A percentile compares a stretch with the other conserved stretches of the same genome.
These are phyloP conservation scores for Penicillium sp. DNA, from an alignment of 2,329 filamentous ascomycete genomes.

Conservation along the genomic window DNA sequence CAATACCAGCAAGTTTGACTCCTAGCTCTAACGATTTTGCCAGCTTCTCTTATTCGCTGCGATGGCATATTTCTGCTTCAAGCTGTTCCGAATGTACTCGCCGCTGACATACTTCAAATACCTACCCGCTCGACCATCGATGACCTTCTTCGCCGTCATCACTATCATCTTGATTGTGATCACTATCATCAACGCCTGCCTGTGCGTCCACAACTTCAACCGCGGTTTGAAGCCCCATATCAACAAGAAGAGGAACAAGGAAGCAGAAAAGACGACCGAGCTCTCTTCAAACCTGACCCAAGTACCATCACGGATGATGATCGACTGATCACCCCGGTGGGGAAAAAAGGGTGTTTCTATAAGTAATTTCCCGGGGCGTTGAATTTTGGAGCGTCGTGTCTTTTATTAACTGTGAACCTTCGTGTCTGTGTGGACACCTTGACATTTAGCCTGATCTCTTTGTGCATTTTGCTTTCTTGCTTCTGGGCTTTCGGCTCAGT, in stretches of 20 bases:
- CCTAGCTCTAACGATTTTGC: constrained; percentile 10
- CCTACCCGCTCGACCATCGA: constrained; percentile 66
- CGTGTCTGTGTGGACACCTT: constrained; percentile 33
- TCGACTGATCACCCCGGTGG: constrained; percentile 27
- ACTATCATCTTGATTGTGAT: constrained; percentile 80
- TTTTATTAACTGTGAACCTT: constrained; percentile 23
- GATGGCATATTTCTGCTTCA: constrained; percentile 94
- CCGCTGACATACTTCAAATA: constrained; percentile 54
- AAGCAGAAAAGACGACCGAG: constrained; percentile 43
- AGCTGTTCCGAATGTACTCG: constrained; percentile 90
- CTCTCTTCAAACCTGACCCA: constrained; percentile 31
- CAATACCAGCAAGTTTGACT: constrained; percentile 1
- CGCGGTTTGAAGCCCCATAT: constrained; percentile 83
- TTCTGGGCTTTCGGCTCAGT: constrained; percentile 17
- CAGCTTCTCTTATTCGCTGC: constrained; percentile 74
- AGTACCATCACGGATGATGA: constrained; percentile 40
- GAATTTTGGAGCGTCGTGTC: constrained; percentile 16
- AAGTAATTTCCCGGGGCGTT: constrained; percentile 12
- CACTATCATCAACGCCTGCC: constrained; percentile 76
- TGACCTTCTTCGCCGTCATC: constrained; percentile 89
- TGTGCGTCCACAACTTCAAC: constrained; percentile 85
- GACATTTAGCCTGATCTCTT: constrained; percentile 22
- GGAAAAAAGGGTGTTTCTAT: constrained; percentile 8
- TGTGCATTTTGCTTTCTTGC: constrained; percentile 12
- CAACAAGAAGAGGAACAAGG: constrained; percentile 46